Conservation (phyloP, 139 green algal genomes). For the Volvox reticuliferus region DNA sequence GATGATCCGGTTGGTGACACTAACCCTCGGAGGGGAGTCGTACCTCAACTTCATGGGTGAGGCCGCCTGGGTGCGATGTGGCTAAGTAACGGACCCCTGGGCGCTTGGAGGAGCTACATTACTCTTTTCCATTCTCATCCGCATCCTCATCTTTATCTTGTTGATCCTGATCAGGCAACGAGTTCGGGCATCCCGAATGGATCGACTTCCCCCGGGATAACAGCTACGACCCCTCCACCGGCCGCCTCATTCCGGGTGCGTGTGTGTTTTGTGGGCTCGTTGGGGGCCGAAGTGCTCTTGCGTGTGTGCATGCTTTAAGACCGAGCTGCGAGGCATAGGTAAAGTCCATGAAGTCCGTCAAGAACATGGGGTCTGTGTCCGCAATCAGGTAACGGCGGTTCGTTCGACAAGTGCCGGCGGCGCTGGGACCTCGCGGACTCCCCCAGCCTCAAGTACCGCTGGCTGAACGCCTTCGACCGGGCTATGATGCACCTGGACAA, state of each 20-base stretch:
- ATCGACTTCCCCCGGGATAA: slow-evolving; percentile 96
- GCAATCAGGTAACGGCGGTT: slow-evolving; percentile 90
- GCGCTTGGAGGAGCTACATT: no score
- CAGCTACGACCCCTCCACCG: slow-evolving; percentile 91
- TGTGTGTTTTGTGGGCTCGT: neutral
- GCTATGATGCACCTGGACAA: slow-evolving; percentile 96
- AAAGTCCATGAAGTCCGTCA: no score
- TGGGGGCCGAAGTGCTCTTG: no score
- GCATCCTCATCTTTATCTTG: no score
- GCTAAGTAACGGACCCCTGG: no score
- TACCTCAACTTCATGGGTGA: slow-evolving; percentile 97
- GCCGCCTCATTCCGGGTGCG: slow-evolving; percentile 78
- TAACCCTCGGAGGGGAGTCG: slow-evolving; percentile 93
- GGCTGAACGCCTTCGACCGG: slow-evolving; percentile 90
- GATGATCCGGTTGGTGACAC: slow-evolving; percentile 95
- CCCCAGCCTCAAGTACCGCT: slow-evolving; percentile 91
- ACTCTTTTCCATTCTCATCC: no score
- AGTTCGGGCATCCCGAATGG: slow-evolving; percentile 98
- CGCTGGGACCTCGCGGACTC: slow-evolving; percentile 94
- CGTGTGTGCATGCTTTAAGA: no score
- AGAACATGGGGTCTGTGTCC: no score
- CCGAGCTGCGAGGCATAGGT: no score
- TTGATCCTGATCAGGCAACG: slow-evolving; percentile 76
- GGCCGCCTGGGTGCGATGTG: no score
- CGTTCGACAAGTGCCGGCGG: slow-evolving; percentile 95